Base-by-base conservation (phyloP, 2,329 filamentous ascomycete species). In the Colletotrichum sojae region DNA sequence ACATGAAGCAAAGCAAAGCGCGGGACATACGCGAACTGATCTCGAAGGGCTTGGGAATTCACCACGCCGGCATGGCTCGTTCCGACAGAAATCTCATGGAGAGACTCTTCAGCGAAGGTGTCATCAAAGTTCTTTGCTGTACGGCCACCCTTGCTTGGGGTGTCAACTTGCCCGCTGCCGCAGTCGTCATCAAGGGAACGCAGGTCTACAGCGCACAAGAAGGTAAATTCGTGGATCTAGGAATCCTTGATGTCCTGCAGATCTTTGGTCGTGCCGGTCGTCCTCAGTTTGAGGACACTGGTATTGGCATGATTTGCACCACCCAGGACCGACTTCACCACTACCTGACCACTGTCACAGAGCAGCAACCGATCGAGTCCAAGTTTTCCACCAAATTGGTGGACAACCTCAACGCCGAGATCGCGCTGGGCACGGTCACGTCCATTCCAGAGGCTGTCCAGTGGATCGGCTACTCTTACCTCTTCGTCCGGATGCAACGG, bases 251-350 rank as follows among this genome's bases (percentile, higher is more conserved):
- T 78, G 96, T 99, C 16, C 85, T 99, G 63, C 96, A 99, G 78
- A 99, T 99, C 69, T 99, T 99, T 77, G 96, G 96, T 84, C 95
- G 96, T 87, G 97, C 96, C 69, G 96, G 96, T 85, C 92, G 96
- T 79, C 96, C 97, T 48, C 96, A 99, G 77, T 99, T 98, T 74
- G 95, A 98, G 77, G 96, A 98, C 76, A 96, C 92, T 43, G 96
- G 96, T 85, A 97, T 98, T 73, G 97, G 97, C 72, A 98, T 98
- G 85, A 99, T 99, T 73, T 97, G 94, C 76, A 99, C 97, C 0
- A 97, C 94, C 0, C 92, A 95, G n/a, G 95, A 98, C 79, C 97
- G 95, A 77, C 84, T 99, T 9, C 84, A 92, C 36, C 95, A 99
- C 78, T 99, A 99, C 78, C 85, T 98, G 53, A 92, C 92, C 48